phyloP scores from a whole-genome alignment of 2,329 filamentous ascomycete genomes.

The Cadophora luteo-olivacea region DNA sequence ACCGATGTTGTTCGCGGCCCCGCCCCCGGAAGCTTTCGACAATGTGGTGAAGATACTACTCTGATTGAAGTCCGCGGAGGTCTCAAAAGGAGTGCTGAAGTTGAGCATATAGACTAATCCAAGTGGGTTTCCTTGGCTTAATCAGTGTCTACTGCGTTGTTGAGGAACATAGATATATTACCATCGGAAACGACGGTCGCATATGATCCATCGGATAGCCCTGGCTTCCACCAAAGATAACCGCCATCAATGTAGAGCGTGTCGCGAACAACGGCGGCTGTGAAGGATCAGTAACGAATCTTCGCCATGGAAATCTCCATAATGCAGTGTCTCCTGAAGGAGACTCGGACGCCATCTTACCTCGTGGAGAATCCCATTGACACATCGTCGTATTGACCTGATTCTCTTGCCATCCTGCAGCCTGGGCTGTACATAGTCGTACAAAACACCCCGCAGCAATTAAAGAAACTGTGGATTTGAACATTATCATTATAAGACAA shows the following conservation, averaged over 20 bases:
- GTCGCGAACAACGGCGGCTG: conserved; percentile 65
- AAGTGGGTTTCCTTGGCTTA: conserved; percentile 53
- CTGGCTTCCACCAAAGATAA: conserved; percentile 57
- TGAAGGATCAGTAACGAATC: conserved; percentile 36
- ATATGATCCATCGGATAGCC: conserved; percentile 52
- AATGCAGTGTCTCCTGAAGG: background rate
- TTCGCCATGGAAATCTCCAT: background rate
- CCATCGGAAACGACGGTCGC: conserved; percentile 47
- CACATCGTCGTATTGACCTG: conserved; percentile 67
- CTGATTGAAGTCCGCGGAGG: conserved; percentile 54
- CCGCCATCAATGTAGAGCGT: conserved; percentile 72
- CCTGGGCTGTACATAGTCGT: conserved; percentile 49
- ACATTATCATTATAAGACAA: conserved; percentile 28
- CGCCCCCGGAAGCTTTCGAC: conserved; percentile 54
- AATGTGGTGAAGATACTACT: conserved; percentile 56
- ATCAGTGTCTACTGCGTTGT: conserved; percentile 18
- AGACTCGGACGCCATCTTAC: conserved; percentile 39
- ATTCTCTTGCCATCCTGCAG: conserved; percentile 54
- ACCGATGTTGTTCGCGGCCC: conserved; percentile 55
- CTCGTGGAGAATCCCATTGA: conserved; percentile 56
- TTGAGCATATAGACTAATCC: conserved; percentile 64
- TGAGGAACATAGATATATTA: conserved; percentile 43
- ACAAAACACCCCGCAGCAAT: conserved; percentile 33
- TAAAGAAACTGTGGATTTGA: conserved; percentile 24
- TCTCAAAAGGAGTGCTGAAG: conserved; percentile 62